phyloP scores from a whole-genome alignment of 257 asterid species.

The Paraleonurus japonicus region DNA sequence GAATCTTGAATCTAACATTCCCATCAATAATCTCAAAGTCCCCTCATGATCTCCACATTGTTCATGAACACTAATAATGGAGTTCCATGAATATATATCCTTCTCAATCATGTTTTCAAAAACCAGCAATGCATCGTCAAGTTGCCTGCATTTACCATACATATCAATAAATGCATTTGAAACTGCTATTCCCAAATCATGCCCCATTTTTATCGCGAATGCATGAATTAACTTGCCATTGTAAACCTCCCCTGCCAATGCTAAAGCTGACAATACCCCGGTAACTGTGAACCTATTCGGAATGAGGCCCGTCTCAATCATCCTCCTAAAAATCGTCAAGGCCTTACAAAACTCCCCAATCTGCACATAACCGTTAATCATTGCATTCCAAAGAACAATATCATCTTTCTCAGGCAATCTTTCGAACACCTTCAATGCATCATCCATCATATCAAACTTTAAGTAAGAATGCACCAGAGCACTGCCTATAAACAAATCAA shows the following conservation, averaged over 20 bases:
- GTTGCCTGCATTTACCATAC: slow-evolving; percentile 78
- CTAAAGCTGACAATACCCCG: slow-evolving; percentile 66
- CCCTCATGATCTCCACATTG: slow-evolving; percentile 76
- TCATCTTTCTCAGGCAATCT: slow-evolving; percentile 62
- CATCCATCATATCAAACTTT: slow-evolving; percentile 46
- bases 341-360: slow-evolving; percentile 50
- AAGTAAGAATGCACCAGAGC: slow-evolving; percentile 61
- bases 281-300: slow-evolving; percentile 61
- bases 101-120: slow-evolving; percentile 51
- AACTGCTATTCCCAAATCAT: slow-evolving; percentile 47
- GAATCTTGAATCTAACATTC: slow-evolving; percentile 51
- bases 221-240: slow-evolving; percentile 61
- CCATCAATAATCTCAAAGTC: slow-evolving; percentile 50
- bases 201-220: slow-evolving; percentile 53
- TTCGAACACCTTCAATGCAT: slow-evolving; percentile 61
- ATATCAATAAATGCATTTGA: slow-evolving; percentile 72
- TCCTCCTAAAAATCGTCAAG: slow-evolving; percentile 46
- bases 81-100: slow-evolving; percentile 90
- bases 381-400: slow-evolving; percentile 75
- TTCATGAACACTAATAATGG: slow-evolving; percentile 65
- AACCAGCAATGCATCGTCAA: slow-evolving; percentile 48
- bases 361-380: slow-evolving; percentile 74
- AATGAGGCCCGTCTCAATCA: slow-evolving; percentile 46
- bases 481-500: slow-evolving; percentile 69
- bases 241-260: slow-evolving; percentile 49